Conservation (phyloP, 371 early-diverging fungal species). For the Umbelopsis sp. region DNA sequence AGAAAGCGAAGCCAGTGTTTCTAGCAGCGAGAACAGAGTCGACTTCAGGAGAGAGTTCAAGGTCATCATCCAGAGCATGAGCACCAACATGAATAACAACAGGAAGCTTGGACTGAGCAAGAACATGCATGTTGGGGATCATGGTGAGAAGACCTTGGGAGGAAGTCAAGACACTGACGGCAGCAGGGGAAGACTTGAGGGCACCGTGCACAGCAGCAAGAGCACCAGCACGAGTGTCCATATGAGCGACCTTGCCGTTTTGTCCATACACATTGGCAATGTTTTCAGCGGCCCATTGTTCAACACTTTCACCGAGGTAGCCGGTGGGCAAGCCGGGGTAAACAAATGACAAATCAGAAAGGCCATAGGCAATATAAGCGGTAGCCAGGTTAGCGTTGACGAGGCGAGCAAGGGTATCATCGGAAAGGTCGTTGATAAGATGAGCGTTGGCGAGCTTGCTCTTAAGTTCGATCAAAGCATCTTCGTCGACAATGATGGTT, state of each 20-base stretch:
- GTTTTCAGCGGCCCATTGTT: constrained; percentile 58
- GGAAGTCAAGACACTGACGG: constrained; percentile 69
- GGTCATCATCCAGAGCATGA: constrained; percentile 62
- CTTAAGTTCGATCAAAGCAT: constrained; percentile 35
- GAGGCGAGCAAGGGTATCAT: constrained; percentile 32
- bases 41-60: constrained; percentile 60
- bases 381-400: constrained; percentile 72
- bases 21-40: constrained; percentile 71
- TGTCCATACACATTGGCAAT: constrained; percentile 49
- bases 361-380: constrained; percentile 74
- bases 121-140: constrained; percentile 79
- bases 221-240: constrained; percentile 85
- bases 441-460: constrained; percentile 35
- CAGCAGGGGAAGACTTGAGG: constrained; percentile 41
- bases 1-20: constrained; percentile 66
- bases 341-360: constrained; percentile 81
- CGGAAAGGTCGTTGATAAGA: constrained; percentile 27
- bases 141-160: constrained; percentile 78
- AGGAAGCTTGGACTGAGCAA: constrained; percentile 63
- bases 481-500: constrained; percentile 52
- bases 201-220: constrained; percentile 84
- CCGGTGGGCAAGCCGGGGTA: constrained; percentile 69
- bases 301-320: constrained; percentile 65
- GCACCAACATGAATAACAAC: constrained; percentile 86
- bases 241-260: constrained; percentile 64